Percentiles rank a stretch among this genome's conserved stretches.
phyloP scores from a whole-genome alignment of 441 rosid genomes.

The Flueggea neowawraea region DNA sequence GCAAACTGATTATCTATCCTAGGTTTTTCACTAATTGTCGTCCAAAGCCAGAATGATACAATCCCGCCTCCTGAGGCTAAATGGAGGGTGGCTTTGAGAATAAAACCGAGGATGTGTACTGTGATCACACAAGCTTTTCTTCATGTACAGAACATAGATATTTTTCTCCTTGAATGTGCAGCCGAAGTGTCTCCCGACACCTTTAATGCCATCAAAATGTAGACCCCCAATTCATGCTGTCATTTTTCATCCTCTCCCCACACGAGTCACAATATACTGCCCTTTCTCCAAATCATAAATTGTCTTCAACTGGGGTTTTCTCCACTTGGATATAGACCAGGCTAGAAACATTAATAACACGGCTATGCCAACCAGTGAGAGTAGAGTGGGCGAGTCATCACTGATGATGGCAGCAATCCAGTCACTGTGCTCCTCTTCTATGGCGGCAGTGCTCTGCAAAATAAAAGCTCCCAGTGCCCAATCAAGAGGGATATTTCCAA shows the following conservation, averaged over 20 bases:
- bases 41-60: no score
- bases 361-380: slow-evolving; percentile 42
- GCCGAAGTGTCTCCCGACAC: no score
- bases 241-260: slow-evolving; percentile 37
- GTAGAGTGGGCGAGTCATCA: slow-evolving; percentile 42
- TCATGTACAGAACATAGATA: slow-evolving; percentile 7
- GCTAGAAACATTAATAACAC: slow-evolving; percentile 41
- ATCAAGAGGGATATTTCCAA: slow-evolving; percentile 76
- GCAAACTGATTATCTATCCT: no score
- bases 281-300: slow-evolving; percentile 93
- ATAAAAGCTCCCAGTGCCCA: slow-evolving; percentile 98
- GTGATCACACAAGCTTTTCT: slow-evolving; percentile 5
- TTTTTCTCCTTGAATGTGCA: neutral
- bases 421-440: slow-evolving; percentile 24
- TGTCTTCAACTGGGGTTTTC: slow-evolving; percentile 83
- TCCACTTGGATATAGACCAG: slow-evolving; percentile 68
- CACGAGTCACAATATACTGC: slow-evolving; percentile 68
- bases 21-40: no score
- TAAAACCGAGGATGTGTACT: slow-evolving; percentile 3
- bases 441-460: slow-evolving; percentile 43
- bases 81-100: slow-evolving; percentile 5
- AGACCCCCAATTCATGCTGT: no score
- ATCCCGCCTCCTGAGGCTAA: no score
- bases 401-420: slow-evolving; percentile 44
- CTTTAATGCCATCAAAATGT: no score